Percentiles rank a stretch among this genome's conserved stretches.
phyloP scores from a whole-genome alignment of 345 rosid species.

The Eucalyptus pauciflora region DNA sequence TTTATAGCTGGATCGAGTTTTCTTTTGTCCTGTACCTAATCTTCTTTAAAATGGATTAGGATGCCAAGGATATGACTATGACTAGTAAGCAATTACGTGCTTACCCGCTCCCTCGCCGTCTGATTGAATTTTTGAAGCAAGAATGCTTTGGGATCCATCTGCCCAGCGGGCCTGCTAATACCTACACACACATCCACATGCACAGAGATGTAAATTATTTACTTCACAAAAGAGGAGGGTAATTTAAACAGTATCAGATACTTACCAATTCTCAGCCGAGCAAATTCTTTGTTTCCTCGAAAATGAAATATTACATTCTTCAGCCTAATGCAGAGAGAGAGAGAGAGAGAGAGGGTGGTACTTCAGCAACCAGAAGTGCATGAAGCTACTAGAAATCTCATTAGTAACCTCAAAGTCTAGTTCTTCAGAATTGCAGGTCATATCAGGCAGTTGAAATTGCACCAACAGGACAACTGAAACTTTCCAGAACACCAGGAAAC shows the following conservation, averaged over 20 bases:
- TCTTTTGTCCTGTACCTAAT: not conserved
- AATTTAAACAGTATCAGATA: not conserved
- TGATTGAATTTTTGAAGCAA: slow-evolving; percentile 75
- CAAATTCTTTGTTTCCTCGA: slow-evolving; percentile 71
- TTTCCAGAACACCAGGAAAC: not conserved
- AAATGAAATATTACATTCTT: slow-evolving; percentile 69
- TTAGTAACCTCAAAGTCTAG: not conserved
- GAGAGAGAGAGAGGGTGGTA: not conserved
- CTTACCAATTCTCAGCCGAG: slow-evolving; percentile 77
- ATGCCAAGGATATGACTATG: not conserved
- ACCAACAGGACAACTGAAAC: not conserved
- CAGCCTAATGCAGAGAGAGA: slow-evolving; percentile 21
- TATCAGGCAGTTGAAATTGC: not conserved
- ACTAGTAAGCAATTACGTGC: not conserved
- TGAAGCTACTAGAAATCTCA: not conserved
- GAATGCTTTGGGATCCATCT: slow-evolving; percentile 97
- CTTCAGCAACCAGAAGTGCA: not conserved
- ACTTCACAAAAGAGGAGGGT: not conserved
- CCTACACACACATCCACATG: slow-evolving; percentile 15
- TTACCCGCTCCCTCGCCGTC: slow-evolving; percentile 50
- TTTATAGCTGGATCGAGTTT: not conserved
- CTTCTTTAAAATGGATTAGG: not conserved
- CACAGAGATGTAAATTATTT: not conserved
- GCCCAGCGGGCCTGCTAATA: slow-evolving; percentile 84
- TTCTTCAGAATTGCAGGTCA: not conserved